Evolutionary conservation across 768 basidiomycete species (phyloP).

Genomic region (Suillus plorans): DNA sequence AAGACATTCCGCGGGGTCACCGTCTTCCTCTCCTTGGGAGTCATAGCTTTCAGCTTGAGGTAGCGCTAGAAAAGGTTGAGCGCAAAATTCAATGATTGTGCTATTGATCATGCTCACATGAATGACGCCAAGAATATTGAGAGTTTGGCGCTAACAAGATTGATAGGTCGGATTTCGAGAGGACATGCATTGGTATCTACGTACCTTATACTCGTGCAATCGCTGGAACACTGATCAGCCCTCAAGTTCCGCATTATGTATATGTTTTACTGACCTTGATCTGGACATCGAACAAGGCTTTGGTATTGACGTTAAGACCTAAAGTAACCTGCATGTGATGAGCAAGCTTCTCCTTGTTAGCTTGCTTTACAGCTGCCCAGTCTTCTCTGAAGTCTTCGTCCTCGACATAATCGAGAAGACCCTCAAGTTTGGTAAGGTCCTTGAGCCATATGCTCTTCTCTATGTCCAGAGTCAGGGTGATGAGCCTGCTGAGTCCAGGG

Average conservation of each 20-base stretch:
- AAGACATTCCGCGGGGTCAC: constrained; percentile 87
- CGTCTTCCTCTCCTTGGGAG: constrained; percentile 76
- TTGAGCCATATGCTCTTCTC: constrained; percentile 83
- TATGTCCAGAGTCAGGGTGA: constrained; percentile 76
- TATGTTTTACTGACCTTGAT: constrained; percentile 55
- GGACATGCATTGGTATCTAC: background rate
- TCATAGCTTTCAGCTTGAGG: constrained; percentile 75
- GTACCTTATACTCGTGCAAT: constrained; percentile 89
- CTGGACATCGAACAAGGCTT: constrained; percentile 89
- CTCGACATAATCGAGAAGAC: constrained; percentile 70
- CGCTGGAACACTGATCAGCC: constrained; percentile 46
- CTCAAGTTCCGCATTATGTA: background rate
- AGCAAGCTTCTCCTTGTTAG: constrained; percentile 89
- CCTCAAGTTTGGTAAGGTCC: constrained; percentile 74
- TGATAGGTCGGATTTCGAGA: background rate
- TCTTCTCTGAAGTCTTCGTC: constrained; percentile 72
- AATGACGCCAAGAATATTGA: constrained; percentile 91
- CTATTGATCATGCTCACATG: constrained; percentile 50
- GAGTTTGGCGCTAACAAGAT: constrained; percentile 71
- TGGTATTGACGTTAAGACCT: constrained; percentile 68
- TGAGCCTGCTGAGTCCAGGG: constrained; percentile 80
- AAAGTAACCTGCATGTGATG: constrained; percentile 69
- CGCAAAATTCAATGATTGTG: background rate
- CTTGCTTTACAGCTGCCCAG: constrained; percentile 85
- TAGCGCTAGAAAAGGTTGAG: constrained; percentile 57